Evolutionary conservation across 1,139 yeast species (phyloP), one percentile per base, ranked within the genome.

Genomic region (Kazachstania sp.): DNA sequence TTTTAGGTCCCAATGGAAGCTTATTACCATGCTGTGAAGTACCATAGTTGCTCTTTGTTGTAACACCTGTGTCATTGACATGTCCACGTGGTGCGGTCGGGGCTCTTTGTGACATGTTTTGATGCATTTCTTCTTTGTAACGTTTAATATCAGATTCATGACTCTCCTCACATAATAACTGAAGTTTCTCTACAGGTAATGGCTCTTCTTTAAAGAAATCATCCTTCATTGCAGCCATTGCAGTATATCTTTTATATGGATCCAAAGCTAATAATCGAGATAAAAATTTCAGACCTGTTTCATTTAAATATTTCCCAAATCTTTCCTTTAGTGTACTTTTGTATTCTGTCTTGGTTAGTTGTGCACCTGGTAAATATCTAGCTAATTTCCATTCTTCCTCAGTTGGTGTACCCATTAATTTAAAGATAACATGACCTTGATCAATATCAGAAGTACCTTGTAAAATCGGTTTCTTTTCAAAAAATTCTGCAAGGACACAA

Each of bases 401-500:
- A 9, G 74, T 74, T 1, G 98, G 97, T 0, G 90, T 75, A 0
- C 99, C 99, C 45, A 90, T 71, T 43, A 92, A 69, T 55, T 79
- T 78, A 64, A 92, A 92, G 8, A 92, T 84, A 31, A 78, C 70
- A 58, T 82, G 83, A 0, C 95, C 87, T 68, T 94, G 99, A 61
- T 92, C 95, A n/a, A 85, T 67, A 63, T 94, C 99, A 0, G 92
- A 77, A 48, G 77, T 73, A 0, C 98, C 99, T 43, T 80, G 88
- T 45, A 94, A 68, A 18, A 94, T 86, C 0, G 98, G 98, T 54
- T 76, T 78, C 49, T 79, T 77, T 37, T 79, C 79, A 67, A 86
- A 92, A 59, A 90, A 73, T 65, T 94, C 99, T 0, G 88, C 98
- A 65, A 94, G 82, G 0, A 94, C 95, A 68, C 98, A 94, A 2